Percentiles rank a stretch among this genome's conserved stretches.
Evolutionary conservation across 371 early-diverging fungal genomes (phyloP).

Genomic region (Haplosporangium sp.): DNA sequence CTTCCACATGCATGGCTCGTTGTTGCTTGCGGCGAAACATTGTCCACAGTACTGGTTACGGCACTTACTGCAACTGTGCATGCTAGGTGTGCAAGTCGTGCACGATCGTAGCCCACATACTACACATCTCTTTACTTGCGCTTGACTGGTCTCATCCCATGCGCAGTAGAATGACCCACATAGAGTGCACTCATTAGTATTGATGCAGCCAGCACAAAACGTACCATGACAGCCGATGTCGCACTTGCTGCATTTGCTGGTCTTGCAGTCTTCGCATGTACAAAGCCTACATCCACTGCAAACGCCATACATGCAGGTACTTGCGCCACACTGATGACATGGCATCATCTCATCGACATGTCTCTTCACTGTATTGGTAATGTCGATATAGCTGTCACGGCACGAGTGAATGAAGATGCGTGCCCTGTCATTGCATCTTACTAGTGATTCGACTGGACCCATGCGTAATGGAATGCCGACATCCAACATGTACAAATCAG

Average conservation of each 20-base stretch:
- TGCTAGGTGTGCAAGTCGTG: slow-evolving; percentile 10
- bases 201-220: slow-evolving; percentile 7
- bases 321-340: slow-evolving; percentile 19
- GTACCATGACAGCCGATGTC: not conserved
- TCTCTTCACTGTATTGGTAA: not conserved
- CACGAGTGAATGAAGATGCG: slow-evolving; percentile 15
- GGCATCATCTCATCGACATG: not conserved
- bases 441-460: not conserved
- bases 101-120: slow-evolving; percentile 18
- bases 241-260: slow-evolving; percentile 12
- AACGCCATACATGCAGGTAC: not conserved
- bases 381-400: slow-evolving; percentile 2
- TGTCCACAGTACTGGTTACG: slow-evolving; percentile 11
- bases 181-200: not conserved
- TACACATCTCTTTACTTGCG: slow-evolving; percentile 1
- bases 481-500: slow-evolving; percentile 16
- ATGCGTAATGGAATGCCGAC: slow-evolving; percentile 1
- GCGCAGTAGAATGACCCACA: slow-evolving; percentile 5
- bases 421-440: slow-evolving; percentile 3
- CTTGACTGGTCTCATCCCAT: not conserved
- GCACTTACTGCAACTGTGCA: slow-evolving; percentile 6
- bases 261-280: slow-evolving; percentile 9
- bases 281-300: slow-evolving; percentile 1
- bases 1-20: slow-evolving; percentile 4
- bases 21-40: not conserved